Conservation (phyloP, 78 protist species). For the Creolimax fragrantissima region DNA sequence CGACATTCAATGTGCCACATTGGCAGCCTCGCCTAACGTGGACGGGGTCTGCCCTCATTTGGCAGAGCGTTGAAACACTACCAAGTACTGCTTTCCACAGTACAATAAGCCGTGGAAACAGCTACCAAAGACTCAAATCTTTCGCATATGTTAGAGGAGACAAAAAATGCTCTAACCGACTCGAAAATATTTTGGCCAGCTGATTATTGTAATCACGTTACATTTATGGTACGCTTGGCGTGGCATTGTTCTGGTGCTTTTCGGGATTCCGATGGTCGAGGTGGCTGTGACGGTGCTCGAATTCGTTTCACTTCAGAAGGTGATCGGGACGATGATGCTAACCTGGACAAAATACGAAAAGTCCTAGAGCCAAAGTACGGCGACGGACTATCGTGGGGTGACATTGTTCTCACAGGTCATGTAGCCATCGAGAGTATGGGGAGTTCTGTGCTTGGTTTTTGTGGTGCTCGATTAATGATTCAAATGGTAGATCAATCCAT, state of each 20-base stretch:
- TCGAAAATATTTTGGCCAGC: slow-evolving; percentile 43
- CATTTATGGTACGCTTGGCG: slow-evolving; percentile 41
- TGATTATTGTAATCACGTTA: slow-evolving; percentile 38
- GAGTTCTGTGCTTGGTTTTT: slow-evolving; percentile 14
- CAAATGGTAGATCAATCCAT: background rate
- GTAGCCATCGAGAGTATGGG: slow-evolving; percentile 41
- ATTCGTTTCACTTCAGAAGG: slow-evolving; percentile 21
- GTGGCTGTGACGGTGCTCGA: slow-evolving; percentile 34
- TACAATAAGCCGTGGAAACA: background rate
- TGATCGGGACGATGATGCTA: slow-evolving; percentile 49
- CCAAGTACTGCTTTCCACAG: background rate
- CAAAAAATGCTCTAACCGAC: background rate
- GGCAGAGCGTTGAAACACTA: background rate
- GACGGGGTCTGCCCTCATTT: background rate
- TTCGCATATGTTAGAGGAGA: background rate
- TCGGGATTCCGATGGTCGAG: slow-evolving; percentile 41
- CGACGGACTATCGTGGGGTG: slow-evolving; percentile 48
- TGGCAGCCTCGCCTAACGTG: too few species aligned
- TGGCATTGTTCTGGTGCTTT: slow-evolving; percentile 45
- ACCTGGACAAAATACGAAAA: slow-evolving; percentile 43
- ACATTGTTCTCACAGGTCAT: slow-evolving; percentile 42
- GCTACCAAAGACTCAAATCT: background rate
- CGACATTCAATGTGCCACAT: too few species aligned
- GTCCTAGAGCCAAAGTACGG: slow-evolving; percentile 52
- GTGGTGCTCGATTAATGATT: slow-evolving; percentile 34